Percentiles rank a stretch among this genome's conserved stretches.
Evolutionary conservation across 73 alveolate genomes (phyloP).

Genomic region (Diophrys appendiculata): DNA sequence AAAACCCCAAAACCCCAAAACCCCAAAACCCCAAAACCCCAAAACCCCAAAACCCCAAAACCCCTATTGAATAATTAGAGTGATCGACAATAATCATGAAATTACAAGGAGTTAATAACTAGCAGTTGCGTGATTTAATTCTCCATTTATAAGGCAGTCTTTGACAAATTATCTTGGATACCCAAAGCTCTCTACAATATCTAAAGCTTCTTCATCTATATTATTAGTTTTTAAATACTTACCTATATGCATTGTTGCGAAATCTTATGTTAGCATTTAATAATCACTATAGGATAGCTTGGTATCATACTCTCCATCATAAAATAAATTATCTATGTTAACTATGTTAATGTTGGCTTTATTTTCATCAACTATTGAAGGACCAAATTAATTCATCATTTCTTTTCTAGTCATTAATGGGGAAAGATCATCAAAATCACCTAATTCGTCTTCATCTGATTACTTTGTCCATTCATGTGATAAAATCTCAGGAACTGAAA

Average conservation of each 20-base stretch:
- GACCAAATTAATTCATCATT: conserved; percentile 15
- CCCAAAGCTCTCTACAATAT: conserved; percentile 54
- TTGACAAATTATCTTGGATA: conserved; percentile 58
- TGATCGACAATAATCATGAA: neutral
- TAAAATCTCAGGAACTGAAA: conserved; percentile 54
- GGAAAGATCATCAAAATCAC: conserved; percentile 5
- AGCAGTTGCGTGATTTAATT: conserved; percentile 81
- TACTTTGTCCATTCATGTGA: conserved; percentile 39
- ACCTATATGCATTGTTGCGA: conserved; percentile 57
- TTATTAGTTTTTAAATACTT: no score
- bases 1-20: no score
- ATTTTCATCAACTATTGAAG: neutral
- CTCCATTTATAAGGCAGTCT: conserved; percentile 72
- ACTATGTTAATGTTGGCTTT: conserved; percentile 29
- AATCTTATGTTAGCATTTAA: conserved; percentile 54
- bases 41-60: conserved; percentile 3
- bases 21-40: conserved; percentile 5
- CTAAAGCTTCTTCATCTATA: conserved; percentile 64
- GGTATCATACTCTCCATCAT: conserved; percentile 25
- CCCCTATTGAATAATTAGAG: neutral
- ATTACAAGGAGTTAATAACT: conserved; percentile 46
- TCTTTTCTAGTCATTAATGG: conserved; percentile 5
- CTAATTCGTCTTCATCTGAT: conserved; percentile 1
- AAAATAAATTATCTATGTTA: conserved; percentile 45
- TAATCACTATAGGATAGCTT: conserved; percentile 52